Evolutionary conservation across 73 alveolate genomes (phyloP).

Genomic region (Uronychia binucleata): DNA sequence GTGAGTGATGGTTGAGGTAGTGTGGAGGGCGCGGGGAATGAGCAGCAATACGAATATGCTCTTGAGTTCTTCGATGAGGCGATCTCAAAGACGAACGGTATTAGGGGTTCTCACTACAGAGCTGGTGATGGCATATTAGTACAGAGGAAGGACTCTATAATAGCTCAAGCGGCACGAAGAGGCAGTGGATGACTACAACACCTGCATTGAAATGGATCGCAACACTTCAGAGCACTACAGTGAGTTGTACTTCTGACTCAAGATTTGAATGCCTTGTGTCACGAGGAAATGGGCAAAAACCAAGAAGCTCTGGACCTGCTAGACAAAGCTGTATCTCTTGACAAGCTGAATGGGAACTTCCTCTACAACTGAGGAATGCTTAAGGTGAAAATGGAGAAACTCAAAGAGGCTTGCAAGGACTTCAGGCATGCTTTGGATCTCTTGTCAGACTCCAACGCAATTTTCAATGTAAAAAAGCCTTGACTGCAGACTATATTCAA

Average conservation of each 20-base stretch:
- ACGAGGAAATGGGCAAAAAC: conserved; percentile 40
- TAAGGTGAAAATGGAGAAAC: conserved; percentile 65
- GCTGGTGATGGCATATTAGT: not conserved
- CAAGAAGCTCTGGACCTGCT: conserved; percentile 77
- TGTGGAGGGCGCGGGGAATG: not conserved
- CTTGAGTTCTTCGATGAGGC: not conserved
- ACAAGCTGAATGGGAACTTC: conserved; percentile 61
- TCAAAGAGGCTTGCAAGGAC: conserved; percentile 75
- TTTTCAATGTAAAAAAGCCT: not conserved
- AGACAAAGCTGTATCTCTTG: conserved; percentile 69
- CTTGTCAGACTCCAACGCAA: conserved; percentile 38
- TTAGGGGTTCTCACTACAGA: not conserved
- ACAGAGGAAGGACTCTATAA: not conserved
- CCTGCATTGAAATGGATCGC: not conserved
- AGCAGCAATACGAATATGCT: not conserved
- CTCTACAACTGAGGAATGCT: conserved; percentile 72
- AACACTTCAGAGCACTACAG: conserved; percentile 33
- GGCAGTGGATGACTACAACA: not conserved
- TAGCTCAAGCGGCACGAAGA: not conserved
- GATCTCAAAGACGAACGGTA: not conserved
- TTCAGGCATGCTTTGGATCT: conserved; percentile 61
- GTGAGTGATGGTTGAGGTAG: too few relatives aligned
- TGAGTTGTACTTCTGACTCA: not conserved
- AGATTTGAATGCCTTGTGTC: conserved; percentile 47
- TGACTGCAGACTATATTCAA: conserved; percentile 65